Conservation (phyloP, 78 protist species). For the Protostelium mycophagum region DNA sequence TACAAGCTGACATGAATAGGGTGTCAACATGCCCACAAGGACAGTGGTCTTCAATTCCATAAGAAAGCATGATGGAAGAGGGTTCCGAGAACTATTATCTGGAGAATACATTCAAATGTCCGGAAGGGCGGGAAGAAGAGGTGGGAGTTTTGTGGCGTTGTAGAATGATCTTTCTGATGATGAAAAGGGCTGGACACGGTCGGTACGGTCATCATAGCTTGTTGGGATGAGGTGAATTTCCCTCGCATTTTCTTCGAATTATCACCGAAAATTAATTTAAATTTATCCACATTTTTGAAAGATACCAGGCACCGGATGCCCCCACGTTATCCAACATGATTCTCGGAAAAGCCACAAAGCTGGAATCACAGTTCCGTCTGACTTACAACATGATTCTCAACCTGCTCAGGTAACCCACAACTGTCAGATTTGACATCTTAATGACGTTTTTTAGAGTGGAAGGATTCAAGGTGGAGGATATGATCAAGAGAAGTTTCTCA, state of each 20-base stretch:
- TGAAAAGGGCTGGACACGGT: conserved; percentile 71
- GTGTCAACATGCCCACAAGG: conserved; percentile 98
- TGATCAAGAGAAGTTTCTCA: conserved; percentile 81
- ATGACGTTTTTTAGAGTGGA: conserved; percentile 29
- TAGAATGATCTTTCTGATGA: not conserved
- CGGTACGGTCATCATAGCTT: conserved; percentile 85
- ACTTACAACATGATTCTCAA: conserved; percentile 92
- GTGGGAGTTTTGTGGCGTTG: conserved; percentile 5
- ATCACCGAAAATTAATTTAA: not conserved
- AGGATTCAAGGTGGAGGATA: conserved; percentile 80
- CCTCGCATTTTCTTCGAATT: too few species aligned
- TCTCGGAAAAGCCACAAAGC: conserved; percentile 60
- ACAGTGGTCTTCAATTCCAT: conserved; percentile 86
- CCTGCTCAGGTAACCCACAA: conserved; percentile 36
- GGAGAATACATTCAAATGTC: conserved; percentile 96
- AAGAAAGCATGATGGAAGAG: conserved; percentile 86
- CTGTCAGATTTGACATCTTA: not conserved
- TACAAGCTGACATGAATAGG: conserved; percentile 22
- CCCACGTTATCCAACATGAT: conserved; percentile 47
- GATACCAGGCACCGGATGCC: conserved; percentile 9
- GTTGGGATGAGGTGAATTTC: conserved; percentile 40
- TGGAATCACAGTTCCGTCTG: conserved; percentile 79
- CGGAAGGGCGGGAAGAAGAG: conserved; percentile 97
- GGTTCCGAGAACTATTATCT: conserved; percentile 63
- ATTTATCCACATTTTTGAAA: not conserved